Evolutionary conservation across 345 rosid species (phyloP), one percentile per base, ranked within the genome.

Genomic region (Rhizophora mangle): DNA sequence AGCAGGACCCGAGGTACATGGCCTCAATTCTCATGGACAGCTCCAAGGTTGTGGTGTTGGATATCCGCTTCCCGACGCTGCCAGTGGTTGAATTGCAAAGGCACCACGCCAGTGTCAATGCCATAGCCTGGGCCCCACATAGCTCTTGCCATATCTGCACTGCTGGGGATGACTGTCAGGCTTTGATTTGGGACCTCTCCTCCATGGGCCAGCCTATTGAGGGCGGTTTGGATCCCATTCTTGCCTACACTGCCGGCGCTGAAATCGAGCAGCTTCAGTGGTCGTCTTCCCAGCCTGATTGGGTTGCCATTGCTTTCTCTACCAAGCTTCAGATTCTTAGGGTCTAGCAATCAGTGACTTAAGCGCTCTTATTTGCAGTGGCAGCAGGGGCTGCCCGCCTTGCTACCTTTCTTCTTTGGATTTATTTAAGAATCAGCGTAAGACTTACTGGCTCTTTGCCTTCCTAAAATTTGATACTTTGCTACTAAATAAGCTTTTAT

Each of bases 121-220:
- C 98, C 1, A 85, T 91, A 3, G 97, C 97, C 13, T 94, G 98
- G 98, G 97, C 98, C n/a, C 98, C 98, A 0, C 98, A 91, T 56
- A 91, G 97, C 75, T 91, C 97, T 21, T 94, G 97, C 47, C 97
- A 94, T 63, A 94, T 91, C 18, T 94, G 98, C 73, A 94, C 98
- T 0, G 98, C 98, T 0, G 98, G 98, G 56, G 98, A 94, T 31
- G 98, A 94, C 75, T 89, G 90, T 0, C 98, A 94, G 85, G 97
- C 98, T 0, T 80, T 94, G 78, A 94, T 94, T 71, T 94, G 98
- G 98, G 98, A 94, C 72, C 81, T 94, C 39, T 87, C 98, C 0
- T 88, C 97, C 19, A 94, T 88, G 97, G 95, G 92, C 15, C 97
- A 94, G 83, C 97, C 96, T 0, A 95, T 88, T 53, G 97, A 91